Base-by-base conservation (phyloP, 331 rosid genomes). In the Dryas integrifolia region DNA sequence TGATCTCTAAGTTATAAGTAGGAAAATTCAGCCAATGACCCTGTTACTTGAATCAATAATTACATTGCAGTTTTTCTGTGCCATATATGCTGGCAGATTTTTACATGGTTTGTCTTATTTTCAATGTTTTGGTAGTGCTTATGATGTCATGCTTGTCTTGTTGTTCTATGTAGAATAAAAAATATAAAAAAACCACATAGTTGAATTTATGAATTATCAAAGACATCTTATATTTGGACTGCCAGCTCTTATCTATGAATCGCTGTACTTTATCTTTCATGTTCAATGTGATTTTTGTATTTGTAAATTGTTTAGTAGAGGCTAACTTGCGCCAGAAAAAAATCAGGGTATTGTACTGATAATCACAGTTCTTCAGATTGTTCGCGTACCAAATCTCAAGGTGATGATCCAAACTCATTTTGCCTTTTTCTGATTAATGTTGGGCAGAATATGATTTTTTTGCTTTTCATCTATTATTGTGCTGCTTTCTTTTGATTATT, bases 351-450 rank as follows among this genome's bases (percentile, higher is more conserved):
- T 92, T 73, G 82, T 96, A 12, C 83, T 95, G 84, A 95, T 95
- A 82, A 84, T 90, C 81, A 92, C 99, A 57, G 99, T 95, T 85
- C 98, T 95, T 86, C 99, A 95, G 85, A 88, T 95, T 81, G 98
- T 95, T 26, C 96, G 88, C 35, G 83, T 95, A 74, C 99, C 99
- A 2, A 95, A 95, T 90, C 99, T 95, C 77, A 95, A 95, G 99
- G 99, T 95, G 83, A 88, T 63, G 24, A 63, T 70, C 67, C 16
- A 58, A 43, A 50, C 10, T 38, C 7, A 7, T 57, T 66, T 55
- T 41, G 13, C 59, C 26, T 39, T 80, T n/a, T 75, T 39, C 26
- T 18, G 9, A 40, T 74, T 61, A 15, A 49, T 53, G 26, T 51
- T 16, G 9, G 6, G 39, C 46, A 14, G 12, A 41, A 2, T 4